A percentile compares a stretch with the other conserved stretches of the same genome.
These are phyloP conservation scores for Sporothrix pseudoabietina DNA, from an alignment of 2,329 filamentous ascomycete genomes.

Conservation along the genomic window DNA sequence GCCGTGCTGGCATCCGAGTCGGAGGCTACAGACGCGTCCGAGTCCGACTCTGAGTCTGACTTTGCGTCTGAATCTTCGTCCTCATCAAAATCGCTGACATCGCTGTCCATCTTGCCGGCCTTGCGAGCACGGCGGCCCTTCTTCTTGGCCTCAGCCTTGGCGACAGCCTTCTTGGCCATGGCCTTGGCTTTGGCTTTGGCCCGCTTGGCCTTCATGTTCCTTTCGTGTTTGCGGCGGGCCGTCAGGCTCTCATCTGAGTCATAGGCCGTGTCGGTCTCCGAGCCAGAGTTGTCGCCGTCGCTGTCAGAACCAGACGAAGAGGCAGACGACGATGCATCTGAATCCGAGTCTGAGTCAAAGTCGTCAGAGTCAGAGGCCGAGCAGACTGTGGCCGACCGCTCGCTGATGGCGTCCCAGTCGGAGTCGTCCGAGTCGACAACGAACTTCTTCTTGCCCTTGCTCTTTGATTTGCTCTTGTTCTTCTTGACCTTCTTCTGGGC, in stretches of 20 bases:
- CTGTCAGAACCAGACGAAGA: too few relatives aligned
- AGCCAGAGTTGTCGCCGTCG: too few relatives aligned
- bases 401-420: conserved; percentile 37
- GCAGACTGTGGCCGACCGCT: neutral
- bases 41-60: neutral
- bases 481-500: conserved; percentile 1
- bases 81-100: neutral
- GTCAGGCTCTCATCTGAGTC: neutral
- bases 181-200: neutral
- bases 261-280: neutral
- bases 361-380: conserved; percentile 19
- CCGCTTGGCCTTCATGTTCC: neutral
- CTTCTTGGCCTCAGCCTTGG: neutral
- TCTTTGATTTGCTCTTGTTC: neutral
- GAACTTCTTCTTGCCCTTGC: neutral
- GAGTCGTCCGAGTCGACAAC: neutral
- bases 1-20: conserved; percentile 12
- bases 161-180: neutral
- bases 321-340: neutral
- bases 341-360: conserved; percentile 6
- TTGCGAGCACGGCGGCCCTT: conserved; percentile 6
- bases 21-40: neutral
- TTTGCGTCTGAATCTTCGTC: neutral
- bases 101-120: neutral
- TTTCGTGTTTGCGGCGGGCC: neutral